A percentile compares a stretch with the other conserved stretches of the same genome.
Conservation (phyloP, 495 filamentous ascomycete genomes). For the Chaetomium tenue region DNA sequence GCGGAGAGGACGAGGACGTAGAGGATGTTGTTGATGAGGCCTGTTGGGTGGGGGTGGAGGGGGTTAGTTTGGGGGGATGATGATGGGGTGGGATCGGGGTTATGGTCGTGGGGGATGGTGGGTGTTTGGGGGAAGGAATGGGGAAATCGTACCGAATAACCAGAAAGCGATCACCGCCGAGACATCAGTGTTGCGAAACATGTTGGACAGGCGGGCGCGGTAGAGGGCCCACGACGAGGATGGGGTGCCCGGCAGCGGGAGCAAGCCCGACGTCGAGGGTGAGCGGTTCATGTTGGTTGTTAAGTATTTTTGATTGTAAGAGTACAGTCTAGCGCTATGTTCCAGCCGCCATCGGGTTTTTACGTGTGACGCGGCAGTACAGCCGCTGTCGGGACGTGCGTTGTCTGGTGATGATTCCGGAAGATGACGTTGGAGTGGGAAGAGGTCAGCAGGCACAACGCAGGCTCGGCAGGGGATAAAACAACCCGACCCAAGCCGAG, state of each 20-base stretch:
- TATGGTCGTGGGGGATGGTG: background rate
- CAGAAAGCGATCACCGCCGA: conserved; percentile 81
- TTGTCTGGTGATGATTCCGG: background rate
- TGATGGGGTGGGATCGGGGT: background rate
- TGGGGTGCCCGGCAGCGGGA: conserved; percentile 64
- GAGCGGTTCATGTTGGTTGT: conserved; percentile 16
- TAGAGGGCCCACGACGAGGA: conserved; percentile 71
- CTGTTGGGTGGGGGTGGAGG: conserved; percentile 42
- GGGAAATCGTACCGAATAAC: conserved; percentile 70
- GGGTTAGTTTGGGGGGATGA: background rate
- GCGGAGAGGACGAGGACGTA: conserved; percentile 96
- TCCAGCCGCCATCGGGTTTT: background rate
- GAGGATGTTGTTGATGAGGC: conserved; percentile 95
- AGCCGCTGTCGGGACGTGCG: background rate
- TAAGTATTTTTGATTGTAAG: background rate
- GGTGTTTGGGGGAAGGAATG: too few species aligned
- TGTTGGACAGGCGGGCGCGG: conserved; percentile 57
- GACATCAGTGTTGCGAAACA: conserved; percentile 67
- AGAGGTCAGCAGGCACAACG: background rate
- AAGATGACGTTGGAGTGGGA: background rate
- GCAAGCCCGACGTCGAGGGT: conserved; percentile 19
- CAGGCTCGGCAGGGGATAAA: background rate
- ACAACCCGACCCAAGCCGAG: background rate
- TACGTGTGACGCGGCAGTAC: background rate
- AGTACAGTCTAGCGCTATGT: background rate